Evolutionary conservation across 352 stramenopile genomes (phyloP), one percentile per base, ranked within the genome.

Genomic region (Phytophthora boehmeriae): DNA sequence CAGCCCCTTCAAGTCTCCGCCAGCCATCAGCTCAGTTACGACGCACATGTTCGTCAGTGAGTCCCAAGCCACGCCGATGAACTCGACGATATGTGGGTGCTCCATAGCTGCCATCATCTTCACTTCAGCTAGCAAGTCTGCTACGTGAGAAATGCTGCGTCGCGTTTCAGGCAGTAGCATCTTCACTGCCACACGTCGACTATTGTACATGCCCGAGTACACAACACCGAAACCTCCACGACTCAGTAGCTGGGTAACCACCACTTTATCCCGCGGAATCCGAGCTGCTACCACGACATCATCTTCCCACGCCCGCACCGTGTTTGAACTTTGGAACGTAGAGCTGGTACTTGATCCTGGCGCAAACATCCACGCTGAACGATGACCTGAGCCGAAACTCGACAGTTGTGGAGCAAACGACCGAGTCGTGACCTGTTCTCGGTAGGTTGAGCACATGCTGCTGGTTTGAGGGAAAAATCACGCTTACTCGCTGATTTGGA

Each of bases 1-100:
- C 13, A 87, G 38, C 0, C 61, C 59, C 17, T 77, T 72, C 32
- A 90, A 70, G 49, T 88, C 74, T 5, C 77, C 80, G 38, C 80
- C 77, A 34, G 63, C 69, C 73, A 88, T 82, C 51, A 75, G 88
- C 54, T 90, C 76, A 11, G 76, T 77, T 17, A 90, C 51, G 8
- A 87, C 62, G 14, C 74, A 75, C 27, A 88, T 68, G 2, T 86
- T 76, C 0, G 52, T 59, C 11, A 86, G 56, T 10, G 60, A 68
- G 27, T 86, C 71, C 80, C 80, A 90, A 19, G 66, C 66, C 3
- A 88, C 78, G 8, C 71, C 76, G 10, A 88, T 60, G 27, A 86
- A 88, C 27, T 59, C 35, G 4, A 88, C 74, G 41, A 90, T 80
- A 35, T 71, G 61, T 8, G 55, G 34, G 42, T 85, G 76, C 8